phyloP scores from a whole-genome alignment of 1,284 basidiomycete species.

The Pterulicium gracile region DNA sequence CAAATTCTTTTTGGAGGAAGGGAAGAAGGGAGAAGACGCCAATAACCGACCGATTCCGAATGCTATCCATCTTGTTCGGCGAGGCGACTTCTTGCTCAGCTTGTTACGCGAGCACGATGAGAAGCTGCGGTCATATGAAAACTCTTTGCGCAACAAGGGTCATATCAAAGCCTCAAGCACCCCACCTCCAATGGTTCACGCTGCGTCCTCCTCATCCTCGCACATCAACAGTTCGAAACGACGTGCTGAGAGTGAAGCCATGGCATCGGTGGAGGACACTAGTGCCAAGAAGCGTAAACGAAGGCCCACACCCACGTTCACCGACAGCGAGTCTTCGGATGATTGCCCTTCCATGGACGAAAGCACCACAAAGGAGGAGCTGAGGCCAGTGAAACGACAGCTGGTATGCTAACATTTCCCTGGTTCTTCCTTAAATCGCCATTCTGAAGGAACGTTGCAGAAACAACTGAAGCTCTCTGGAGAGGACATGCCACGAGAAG shows the following conservation, averaged over 20 bases:
- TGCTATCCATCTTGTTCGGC: constrained; percentile 93
- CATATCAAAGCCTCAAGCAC: constrained; percentile 56
- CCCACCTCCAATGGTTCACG: constrained; percentile 48
- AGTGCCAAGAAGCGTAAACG: constrained; percentile 70
- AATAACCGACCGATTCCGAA: constrained; percentile 83
- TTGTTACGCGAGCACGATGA: constrained; percentile 89
- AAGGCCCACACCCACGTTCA: constrained; percentile 84
- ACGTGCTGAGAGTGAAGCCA: constrained; percentile 73
- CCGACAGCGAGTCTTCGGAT: constrained; percentile 80
- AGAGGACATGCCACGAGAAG: constrained; percentile 85
- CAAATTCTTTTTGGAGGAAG: constrained; percentile 97
- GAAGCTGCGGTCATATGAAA: constrained; percentile 79
- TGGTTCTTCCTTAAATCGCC: constrained; percentile 2
- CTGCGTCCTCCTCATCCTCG: constrained; percentile 52
- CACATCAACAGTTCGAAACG: constrained; percentile 47
- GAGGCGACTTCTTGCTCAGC: constrained; percentile 90
- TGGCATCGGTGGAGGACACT: constrained; percentile 65
- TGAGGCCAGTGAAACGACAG: constrained; percentile 95
- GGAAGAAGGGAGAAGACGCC: constrained; percentile 80
- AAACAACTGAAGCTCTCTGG: constrained; percentile 92
- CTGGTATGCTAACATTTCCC: constrained; percentile 43
- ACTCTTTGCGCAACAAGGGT: constrained; percentile 53
- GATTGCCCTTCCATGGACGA: constrained; percentile 98
- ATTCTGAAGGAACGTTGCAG: constrained; percentile 24
- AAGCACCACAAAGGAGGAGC: constrained; percentile 84